Conservation (phyloP, 2,329 filamentous ascomycete species). For the Pseudogymnoascus sp. region DNA sequence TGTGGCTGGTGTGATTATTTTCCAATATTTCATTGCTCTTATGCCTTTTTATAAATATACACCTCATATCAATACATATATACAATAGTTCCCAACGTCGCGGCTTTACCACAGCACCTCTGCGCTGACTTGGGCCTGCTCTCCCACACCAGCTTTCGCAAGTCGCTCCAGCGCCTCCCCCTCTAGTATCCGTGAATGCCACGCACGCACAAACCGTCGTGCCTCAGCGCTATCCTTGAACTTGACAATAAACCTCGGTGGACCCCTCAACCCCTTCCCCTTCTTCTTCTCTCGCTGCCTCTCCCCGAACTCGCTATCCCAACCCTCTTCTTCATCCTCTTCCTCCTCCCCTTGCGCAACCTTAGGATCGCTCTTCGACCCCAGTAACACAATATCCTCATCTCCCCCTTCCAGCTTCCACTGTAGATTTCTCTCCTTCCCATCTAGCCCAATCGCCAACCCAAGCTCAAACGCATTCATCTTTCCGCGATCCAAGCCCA, state of each 20-base stretch:
- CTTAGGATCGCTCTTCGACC: conserved; percentile 12
- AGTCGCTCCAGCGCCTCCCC: not conserved
- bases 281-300: conserved; percentile 5
- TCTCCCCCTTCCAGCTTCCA: conserved; percentile 24
- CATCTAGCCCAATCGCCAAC: conserved; percentile 23
- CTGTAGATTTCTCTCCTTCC: conserved; percentile 25
- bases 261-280: conserved; percentile 9
- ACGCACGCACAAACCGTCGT: conserved; percentile 40
- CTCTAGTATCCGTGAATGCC: conserved; percentile 34
- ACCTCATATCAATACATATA: conserved; percentile 3
- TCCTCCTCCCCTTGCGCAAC: not conserved
- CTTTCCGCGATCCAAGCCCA: conserved; percentile 21
- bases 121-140: conserved; percentile 35
- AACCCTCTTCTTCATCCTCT: conserved; percentile 1
- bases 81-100: not conserved
- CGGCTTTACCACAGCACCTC: conserved; percentile 40
- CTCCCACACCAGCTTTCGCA: conserved; percentile 25
- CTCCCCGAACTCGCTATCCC: not conserved
- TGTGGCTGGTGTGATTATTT: not conserved
- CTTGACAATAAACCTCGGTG: conserved; percentile 24
- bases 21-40: not conserved
- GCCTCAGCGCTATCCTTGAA: conserved; percentile 28
- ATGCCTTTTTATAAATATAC: not conserved
- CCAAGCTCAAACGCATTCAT: conserved; percentile 17
- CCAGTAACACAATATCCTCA: conserved; percentile 4